phyloP scores from a whole-genome alignment of 1,284 basidiomycete species.

The Ustilago curta region DNA sequence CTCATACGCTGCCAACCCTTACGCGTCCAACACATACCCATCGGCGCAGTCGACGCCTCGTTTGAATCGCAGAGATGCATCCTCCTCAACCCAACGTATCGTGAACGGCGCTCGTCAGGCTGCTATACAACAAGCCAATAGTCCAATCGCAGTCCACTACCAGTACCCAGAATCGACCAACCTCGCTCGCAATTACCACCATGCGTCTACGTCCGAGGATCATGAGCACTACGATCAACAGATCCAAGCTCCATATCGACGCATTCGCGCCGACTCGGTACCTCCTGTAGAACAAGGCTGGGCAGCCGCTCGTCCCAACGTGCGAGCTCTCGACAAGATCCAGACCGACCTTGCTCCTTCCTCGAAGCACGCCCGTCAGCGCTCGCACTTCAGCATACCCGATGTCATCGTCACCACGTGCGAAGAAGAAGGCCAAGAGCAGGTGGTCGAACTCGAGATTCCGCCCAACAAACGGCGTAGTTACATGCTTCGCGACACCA shows the following conservation, averaged over 20 bases:
- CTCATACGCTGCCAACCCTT: background rate
- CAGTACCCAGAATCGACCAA: constrained; percentile 15
- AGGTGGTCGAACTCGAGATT: constrained; percentile 48
- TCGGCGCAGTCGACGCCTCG: background rate
- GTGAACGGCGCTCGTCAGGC: constrained; percentile 4
- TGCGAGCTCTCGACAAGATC: constrained; percentile 7
- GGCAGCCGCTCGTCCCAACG: background rate
- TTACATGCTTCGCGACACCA: constrained; percentile 26
- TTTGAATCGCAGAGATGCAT: background rate
- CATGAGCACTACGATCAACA: background rate
- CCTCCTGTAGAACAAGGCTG: background rate
- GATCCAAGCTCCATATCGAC: constrained; percentile 1
- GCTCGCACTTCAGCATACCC: constrained; percentile 61
- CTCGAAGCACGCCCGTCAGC: constrained; percentile 37
- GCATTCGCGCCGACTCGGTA: constrained; percentile 19
- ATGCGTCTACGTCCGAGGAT: background rate
- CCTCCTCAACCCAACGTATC: background rate
- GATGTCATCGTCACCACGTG: constrained; percentile 59
- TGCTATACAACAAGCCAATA: background rate
- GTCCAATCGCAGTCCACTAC: constrained; percentile 10
- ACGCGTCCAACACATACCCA: no score
- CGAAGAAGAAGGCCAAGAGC: constrained; percentile 56
- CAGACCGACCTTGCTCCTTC: constrained; percentile 4
- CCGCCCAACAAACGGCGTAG: constrained; percentile 45
- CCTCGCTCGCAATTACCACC: constrained; percentile 5